A percentile compares a stretch with the other conserved stretches of the same genome.
phyloP scores from a whole-genome alignment of 306 rosid species.

The Ziziphus jujuba region DNA sequence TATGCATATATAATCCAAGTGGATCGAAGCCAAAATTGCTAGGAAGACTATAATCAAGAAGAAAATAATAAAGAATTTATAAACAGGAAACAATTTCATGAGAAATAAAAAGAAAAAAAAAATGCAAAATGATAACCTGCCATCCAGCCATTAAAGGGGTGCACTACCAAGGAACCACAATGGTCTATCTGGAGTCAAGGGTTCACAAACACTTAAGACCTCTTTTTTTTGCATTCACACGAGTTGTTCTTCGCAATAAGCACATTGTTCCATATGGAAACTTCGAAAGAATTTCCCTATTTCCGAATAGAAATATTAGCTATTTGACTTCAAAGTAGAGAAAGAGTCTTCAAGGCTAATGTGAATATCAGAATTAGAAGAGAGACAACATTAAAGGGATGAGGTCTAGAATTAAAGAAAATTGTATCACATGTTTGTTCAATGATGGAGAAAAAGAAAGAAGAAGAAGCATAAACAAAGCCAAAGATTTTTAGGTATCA shows the following conservation, averaged over 20 bases:
- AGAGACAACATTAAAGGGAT: not conserved
- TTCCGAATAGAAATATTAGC: conserved; percentile 9
- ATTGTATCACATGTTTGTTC: conserved; percentile 44
- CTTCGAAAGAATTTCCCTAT: conserved; percentile 40
- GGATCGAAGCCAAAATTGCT: conserved; percentile 97
- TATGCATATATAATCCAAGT: conserved; percentile 73
- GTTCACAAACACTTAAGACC: conserved; percentile 73
- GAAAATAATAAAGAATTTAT: conserved; percentile 9
- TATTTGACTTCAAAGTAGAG: too few relatives aligned
- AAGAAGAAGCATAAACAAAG: too few relatives aligned
- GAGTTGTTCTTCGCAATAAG: conserved; percentile 22
- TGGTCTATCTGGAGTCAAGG: conserved; percentile 89
- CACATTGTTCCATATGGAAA: conserved; percentile 26
- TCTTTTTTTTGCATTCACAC: conserved; percentile 60
- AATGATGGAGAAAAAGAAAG: too few relatives aligned
- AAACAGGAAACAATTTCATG: not conserved
- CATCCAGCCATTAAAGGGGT: conserved; percentile 87
- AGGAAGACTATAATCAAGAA: conserved; percentile 58
- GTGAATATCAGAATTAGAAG: not conserved
- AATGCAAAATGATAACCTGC: conserved; percentile 45
- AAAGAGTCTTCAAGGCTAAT: too few relatives aligned
- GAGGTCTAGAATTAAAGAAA: not conserved
- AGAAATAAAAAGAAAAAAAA: not conserved
- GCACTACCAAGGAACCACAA: conserved; percentile 71
- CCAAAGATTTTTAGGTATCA: too few relatives aligned